Conservation (phyloP, 441 rosid species). For the Manihot esculenta region DNA sequence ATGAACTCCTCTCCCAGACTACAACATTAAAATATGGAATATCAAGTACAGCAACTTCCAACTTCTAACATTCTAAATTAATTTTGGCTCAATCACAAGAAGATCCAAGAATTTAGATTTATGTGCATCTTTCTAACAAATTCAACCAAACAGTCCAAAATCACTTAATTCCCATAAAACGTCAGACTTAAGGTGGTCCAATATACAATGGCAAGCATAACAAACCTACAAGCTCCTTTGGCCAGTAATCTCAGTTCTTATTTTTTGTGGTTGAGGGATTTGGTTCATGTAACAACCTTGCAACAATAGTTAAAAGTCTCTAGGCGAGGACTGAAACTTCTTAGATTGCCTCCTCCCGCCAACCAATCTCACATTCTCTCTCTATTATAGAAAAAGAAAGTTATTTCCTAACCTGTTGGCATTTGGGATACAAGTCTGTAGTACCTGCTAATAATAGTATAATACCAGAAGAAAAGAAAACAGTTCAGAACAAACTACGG, state of each 20-base stretch:
- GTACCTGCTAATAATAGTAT: background rate
- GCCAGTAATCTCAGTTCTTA: too few species aligned
- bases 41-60: background rate
- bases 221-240: background rate
- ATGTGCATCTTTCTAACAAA: background rate
- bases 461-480: background rate
- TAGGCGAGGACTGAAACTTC: background rate
- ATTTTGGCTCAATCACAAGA: background rate
- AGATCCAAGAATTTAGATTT: background rate
- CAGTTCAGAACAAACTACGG: background rate
- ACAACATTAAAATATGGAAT: background rate
- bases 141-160: background rate
- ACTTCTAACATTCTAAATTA: background rate
- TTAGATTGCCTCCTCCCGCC: background rate
- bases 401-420: too few species aligned
- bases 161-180: background rate
- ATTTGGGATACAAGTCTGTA: background rate
- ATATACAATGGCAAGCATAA: background rate
- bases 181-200: background rate
- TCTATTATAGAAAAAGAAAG: too few species aligned
- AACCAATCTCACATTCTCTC: background rate
- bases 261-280: too few species aligned
- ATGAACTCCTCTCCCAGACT: background rate
- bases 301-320: too few species aligned
- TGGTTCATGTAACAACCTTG: background rate